Evolutionary conservation across 1,284 basidiomycete genomes (phyloP), one percentile per base, ranked within the genome.

Genomic region (Puccinia polysora): DNA sequence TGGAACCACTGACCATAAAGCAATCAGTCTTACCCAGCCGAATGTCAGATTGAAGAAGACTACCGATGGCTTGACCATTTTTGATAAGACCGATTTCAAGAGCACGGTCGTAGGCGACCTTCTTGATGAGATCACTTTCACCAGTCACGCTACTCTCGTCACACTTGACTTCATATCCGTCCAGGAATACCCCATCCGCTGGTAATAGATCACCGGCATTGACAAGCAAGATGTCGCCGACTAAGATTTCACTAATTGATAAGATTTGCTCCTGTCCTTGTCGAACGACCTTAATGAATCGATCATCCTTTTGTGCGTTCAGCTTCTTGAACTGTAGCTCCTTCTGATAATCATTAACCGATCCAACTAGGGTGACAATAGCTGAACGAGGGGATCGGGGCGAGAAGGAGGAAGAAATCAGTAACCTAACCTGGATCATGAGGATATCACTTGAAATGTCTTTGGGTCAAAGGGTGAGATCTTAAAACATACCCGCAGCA

Each of bases 401-500:
- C 80, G 69, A 82, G 81, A 28, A 81, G 74, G 59, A 83, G 81
- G 75, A 7, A 63, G 43, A 47, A n/a, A 49, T n/a, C 38, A 25
- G 14, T 30, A 12, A 12, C 4, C 20, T 49, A 4, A 40, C n/a
- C n/a, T n/a, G 6, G 28, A 47, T 25, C n/a, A 20, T 52, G 23
- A 8, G 8, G 8, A 43, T 8, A 43, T 8, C 40, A 52, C 10
- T 52, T 52, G 20, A 10, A 52, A n/a, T n/a, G n/a, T n/a, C n/a
- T n/a, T n/a, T 52, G 49, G 20, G 20, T 18, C 15, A 25, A 52
- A 10, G 7, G 20, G 20, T 8, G 40, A 43, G 18, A 25, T 23
- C 6, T 6, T 14, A 36, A 15, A 34, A 64, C 63, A 52, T 65
- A 65, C 63, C 63, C 47, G 60, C 67, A 5, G 96, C 96, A 69